Base-by-base conservation (phyloP, 441 rosid species). In the Pelargonium myrrhifolium region DNA sequence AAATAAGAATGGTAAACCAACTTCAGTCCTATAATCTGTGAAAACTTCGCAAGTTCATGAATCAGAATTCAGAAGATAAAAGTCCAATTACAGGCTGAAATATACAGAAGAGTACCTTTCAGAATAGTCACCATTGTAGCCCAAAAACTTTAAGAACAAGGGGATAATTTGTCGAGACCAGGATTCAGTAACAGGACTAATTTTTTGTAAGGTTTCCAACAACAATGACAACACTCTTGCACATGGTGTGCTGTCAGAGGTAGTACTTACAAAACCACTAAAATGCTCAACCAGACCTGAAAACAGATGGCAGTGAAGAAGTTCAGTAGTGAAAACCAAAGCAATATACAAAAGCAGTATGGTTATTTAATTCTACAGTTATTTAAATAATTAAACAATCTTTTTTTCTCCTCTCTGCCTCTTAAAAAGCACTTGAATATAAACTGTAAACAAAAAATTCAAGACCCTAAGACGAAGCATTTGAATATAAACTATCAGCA, bases 161-260 rank as follows among this genome's bases (percentile, higher is more conserved):
- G 97, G 88, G 59, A 88, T 75, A 73, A 95, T 66, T 68, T 86
- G 89, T 65, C 87, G 84, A 67, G 93, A 90, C 64, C 70, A 87
- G 68, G 96, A 80, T 77, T 92, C 93, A 61, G 81, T 83, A 75
- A 87, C 73, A 75, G 76, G 76, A 58, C 90, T 78, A 77, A 83
- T 75, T 69, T 86, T 90, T 79, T 92, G 97, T 68, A 95, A 71
- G 62, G 89, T 75, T 74, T 83, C 89, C 64, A 95, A 89, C 88
- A 95, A 73, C 71, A 75, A 82, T 35, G 87, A 77, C 22, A 87
- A 75, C 18, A 95, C 78, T 9, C 83, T 68, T 69, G 85, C 82
- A 6, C 37, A 35, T 26, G 88, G 85, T 49, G 87, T 86, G 76
- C 83, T 76, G 42, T 87, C 90, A 75, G 80, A 80, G 45, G 76